Evolutionary conservation across 306 rosid species (phyloP).

Genomic region (Fragaria ananassa): DNA sequence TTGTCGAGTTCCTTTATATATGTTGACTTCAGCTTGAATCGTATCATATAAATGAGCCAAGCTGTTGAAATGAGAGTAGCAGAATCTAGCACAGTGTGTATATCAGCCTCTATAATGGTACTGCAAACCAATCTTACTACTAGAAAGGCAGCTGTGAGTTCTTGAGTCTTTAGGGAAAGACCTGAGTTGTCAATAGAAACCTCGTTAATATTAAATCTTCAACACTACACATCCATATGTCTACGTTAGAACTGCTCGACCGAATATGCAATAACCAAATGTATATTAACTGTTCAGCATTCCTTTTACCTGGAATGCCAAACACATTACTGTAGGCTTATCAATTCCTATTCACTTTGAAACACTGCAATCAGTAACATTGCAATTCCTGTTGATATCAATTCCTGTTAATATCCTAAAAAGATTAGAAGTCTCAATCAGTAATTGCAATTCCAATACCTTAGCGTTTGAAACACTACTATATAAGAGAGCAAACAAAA

Average conservation of each 20-base stretch:
- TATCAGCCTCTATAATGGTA: conserved; percentile 32
- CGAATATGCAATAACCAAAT: neutral
- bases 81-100: conserved; percentile 48
- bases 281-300: neutral
- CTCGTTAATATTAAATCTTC: neutral
- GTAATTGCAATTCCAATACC: too few relatives aligned
- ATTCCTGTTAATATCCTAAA: too few relatives aligned
- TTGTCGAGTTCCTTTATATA: conserved; percentile 69
- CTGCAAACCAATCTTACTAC: conserved; percentile 44
- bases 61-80: conserved; percentile 45
- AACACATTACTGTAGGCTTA: neutral
- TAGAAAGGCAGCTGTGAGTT: conserved; percentile 64
- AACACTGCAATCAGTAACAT: too few relatives aligned
- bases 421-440: too few relatives aligned
- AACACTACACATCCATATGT: neutral
- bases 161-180: conserved; percentile 67
- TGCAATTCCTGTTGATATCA: too few relatives aligned
- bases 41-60: conserved; percentile 62
- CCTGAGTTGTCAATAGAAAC: conserved; percentile 37
- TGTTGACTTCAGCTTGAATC: conserved; percentile 57
- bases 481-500: too few relatives aligned
- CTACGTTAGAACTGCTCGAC: neutral
- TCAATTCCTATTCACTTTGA: neutral
- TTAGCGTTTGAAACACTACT: too few relatives aligned
- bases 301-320: neutral